Base-by-base conservation (phyloP, 768 basidiomycete genomes). In the Pisolithus orientalis region DNA sequence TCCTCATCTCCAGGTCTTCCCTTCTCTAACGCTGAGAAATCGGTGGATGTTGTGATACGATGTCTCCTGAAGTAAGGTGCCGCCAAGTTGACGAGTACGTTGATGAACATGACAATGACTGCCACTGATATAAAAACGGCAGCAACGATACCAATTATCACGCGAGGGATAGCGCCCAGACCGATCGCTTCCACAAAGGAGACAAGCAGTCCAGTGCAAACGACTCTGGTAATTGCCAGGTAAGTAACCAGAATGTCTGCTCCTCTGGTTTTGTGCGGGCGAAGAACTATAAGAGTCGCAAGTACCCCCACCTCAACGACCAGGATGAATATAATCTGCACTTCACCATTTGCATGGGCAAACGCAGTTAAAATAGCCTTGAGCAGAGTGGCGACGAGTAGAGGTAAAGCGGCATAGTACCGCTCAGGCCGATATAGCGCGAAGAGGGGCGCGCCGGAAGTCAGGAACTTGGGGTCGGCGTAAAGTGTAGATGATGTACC, bases 101-200 rank as follows among this genome's bases (percentile, higher is more conserved):
- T 90, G 61, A 85, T 57, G 63, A 88, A 78, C 61, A 89, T 74
- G 51, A 90, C 68, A 44, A 94, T 54, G 29, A 88, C 76, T 0
- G 88, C 78, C 38, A 90, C 69, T 13, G 86, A 85, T 64, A 82
- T 86, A 37, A 92, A 74, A 31, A 87, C 80, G 11, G 84, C 81
- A 38, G 82, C 75, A 55, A 91, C 77, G 52, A 88, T 76, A 21
- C 91, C 92, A 51, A 96, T 84, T 32, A 80, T 84, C 2, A 89
- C 86, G 17, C 92, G 80, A 1, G 88, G 84, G 59, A 95, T 95
- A 39, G 92, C 75, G 16, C 75, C 69, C 32, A 94, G 76, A 6
- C 74, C 66, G 25, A 93, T 62, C 8, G 68, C 71, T 56, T 88
- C 77, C 44, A 91, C 70, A 66, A 94, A 96, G 0, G 89, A 81